Percentiles rank a stretch among this genome's conserved stretches.
These are phyloP conservation scores for Cercospora beticola DNA, from an alignment of 2,329 filamentous ascomycete species.

Conservation along the genomic window DNA sequence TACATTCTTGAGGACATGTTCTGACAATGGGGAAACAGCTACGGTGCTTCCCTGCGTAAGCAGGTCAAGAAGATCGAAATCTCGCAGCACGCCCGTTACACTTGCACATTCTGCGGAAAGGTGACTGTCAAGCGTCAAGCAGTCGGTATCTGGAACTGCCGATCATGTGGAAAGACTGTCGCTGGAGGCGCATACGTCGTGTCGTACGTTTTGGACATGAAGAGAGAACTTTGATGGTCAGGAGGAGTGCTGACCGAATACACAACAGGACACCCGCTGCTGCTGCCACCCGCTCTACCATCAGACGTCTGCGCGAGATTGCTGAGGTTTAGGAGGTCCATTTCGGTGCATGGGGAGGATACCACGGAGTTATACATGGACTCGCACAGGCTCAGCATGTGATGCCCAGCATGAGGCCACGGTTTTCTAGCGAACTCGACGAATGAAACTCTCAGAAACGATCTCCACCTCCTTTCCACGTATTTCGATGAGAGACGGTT, in stretches of 20 bases:
- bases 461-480: slow-evolving; percentile 13
- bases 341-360: slow-evolving; percentile 30
- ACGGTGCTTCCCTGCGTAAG: slow-evolving; percentile 99
- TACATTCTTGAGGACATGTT: slow-evolving; percentile 2
- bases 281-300: slow-evolving; percentile 90
- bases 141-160: slow-evolving; percentile 97
- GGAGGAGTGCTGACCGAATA: slow-evolving; percentile 13
- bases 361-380: slow-evolving; percentile 30
- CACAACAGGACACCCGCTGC: slow-evolving; percentile 77
- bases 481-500: slow-evolving; percentile 14
- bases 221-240: background rate
- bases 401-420: slow-evolving; percentile 17
- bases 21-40: slow-evolving; percentile 55
- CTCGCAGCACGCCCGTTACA: slow-evolving; percentile 95
- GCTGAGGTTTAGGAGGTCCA: slow-evolving; percentile 73
- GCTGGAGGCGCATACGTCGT: slow-evolving; percentile 93
- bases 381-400: slow-evolving; percentile 24
- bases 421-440: slow-evolving; percentile 30
- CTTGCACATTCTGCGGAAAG: slow-evolving; percentile 99
- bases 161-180: slow-evolving; percentile 88
- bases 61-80: slow-evolving; percentile 99
- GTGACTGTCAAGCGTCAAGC: slow-evolving; percentile 72
- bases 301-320: slow-evolving; percentile 96
- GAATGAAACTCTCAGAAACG: slow-evolving; percentile 31
- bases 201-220: slow-evolving; percentile 68